Base-by-base conservation (phyloP, 2,329 filamentous ascomycete genomes). In the Myriangium duriaei region DNA sequence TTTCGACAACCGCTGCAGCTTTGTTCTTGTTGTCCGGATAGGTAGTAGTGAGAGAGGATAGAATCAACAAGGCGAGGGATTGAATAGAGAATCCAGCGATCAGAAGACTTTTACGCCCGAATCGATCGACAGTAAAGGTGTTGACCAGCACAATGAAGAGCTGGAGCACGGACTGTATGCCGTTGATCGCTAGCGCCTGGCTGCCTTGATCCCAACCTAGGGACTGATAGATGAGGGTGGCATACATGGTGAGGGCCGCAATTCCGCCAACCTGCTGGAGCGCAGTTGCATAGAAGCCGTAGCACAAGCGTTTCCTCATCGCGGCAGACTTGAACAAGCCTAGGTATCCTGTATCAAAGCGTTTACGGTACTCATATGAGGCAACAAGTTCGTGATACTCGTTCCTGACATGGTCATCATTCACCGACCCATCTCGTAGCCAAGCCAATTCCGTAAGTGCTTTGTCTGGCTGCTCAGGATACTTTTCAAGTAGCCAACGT, bases 361-460 rank as follows among this genome's bases (percentile, higher is more conserved):
- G 40, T 35, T 50, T 49, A 3, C 57, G 51, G 42, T 54, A 59
- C 32, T 62, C 56, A 24, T 51, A 42, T 2, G 52, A 54, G 2
- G 58, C 52, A 11, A 60, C 49, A 26, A 62, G 42, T 32, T 61
- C 59, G 42, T 59, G 56, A 32, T 60, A 62, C 39, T 62, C 59
- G 1, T 37, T 29, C 11, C 48, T 47, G 7, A 62, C 50, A 24
- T 51, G 48, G 11, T 55, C 54, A 18, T 55, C 52, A 1, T 50
- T 47, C 1, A 49, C 48, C 5, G 43, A 41, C 1, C 56, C 56
- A 15, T 47, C 54, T 5, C 59, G 49, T 11, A 61, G 45, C 32
- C 51, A 52, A 11, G 55, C 51, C 3, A 62, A 49, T 1, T 47
- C 45, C 11, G 47, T 45, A 2, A 61, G 43, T n/a, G 47, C 48